Percentiles rank a stretch among this genome's conserved stretches.
These are phyloP conservation scores for Actinomortierella ambigua DNA, from an alignment of 371 early-diverging fungal species.

Conservation along the genomic window DNA sequence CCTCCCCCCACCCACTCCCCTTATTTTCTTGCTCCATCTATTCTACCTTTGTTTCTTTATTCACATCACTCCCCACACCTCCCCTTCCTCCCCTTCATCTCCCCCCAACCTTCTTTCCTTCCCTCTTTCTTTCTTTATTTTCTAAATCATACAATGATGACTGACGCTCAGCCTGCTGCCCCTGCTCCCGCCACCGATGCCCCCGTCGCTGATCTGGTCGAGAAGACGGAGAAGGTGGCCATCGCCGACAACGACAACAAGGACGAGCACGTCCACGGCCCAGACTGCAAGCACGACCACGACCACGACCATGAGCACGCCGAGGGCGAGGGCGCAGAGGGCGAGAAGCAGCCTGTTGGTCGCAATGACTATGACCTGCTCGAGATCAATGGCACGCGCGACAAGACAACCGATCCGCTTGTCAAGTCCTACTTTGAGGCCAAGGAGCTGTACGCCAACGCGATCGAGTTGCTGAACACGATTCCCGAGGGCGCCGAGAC, in stretches of 20 bases:
- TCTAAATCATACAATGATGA: slow-evolving; percentile 20
- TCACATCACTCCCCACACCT: neutral
- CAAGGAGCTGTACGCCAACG: slow-evolving; percentile 62
- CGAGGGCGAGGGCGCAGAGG: neutral
- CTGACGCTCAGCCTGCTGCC: slow-evolving; percentile 27
- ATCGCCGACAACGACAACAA: slow-evolving; percentile 20
- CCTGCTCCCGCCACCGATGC: slow-evolving; percentile 21
- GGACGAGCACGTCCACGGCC: slow-evolving; percentile 30
- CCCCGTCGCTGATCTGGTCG: slow-evolving; percentile 16
- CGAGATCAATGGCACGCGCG: slow-evolving; percentile 58
- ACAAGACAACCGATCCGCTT: slow-evolving; percentile 64
- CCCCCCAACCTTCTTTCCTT: neutral
- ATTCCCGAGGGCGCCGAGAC: slow-evolving; percentile 65
- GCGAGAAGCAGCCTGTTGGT: slow-evolving; percentile 18
- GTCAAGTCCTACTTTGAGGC: slow-evolving; percentile 63
- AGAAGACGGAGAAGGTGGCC: slow-evolving; percentile 13
- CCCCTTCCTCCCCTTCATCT: neutral
- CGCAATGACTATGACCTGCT: slow-evolving; percentile 67
- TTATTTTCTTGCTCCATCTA: slow-evolving; percentile 3
- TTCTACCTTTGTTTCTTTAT: neutral
- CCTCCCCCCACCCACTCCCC: slow-evolving; percentile 1
- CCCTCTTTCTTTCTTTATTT: neutral
- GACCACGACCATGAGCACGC: slow-evolving; percentile 29
- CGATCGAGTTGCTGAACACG: slow-evolving; percentile 61
- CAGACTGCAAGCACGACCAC: slow-evolving; percentile 42